Base-by-base conservation (phyloP, 805 yeast genomes). In the Candida koratica region DNA sequence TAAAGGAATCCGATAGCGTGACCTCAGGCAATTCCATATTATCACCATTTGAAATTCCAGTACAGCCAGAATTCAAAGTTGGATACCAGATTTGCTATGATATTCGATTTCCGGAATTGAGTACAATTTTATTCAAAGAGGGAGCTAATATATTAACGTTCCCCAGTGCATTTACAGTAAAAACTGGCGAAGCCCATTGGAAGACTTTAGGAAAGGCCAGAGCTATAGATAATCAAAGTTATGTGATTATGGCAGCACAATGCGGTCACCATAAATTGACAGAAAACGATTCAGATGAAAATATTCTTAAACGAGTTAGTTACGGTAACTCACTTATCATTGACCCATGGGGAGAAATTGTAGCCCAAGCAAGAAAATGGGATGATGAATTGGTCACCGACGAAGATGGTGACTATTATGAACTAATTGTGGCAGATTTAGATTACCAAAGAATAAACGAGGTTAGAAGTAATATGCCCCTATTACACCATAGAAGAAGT, bases 131-230 rank as follows among this genome's bases (percentile, higher is more conserved):
- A 23, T 63, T 95, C 34, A 53, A 74, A 7, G 48, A 61, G 35
- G 95, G 96, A 3, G 95, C 96, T 1, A 72, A 85, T 39, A 64
- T 90, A 15, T 48, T 90, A 25, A 74, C 90, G 2, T 90, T 67
- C 49, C 97, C 98, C 0, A 81, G 94, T 17, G 97, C 97, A 0
- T 93, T 94, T 69, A 93, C 96, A 0, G 75, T 84, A 53, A 79
- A 80, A 44, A 90, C 97, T 0, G 98, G 98, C 1, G 77, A 77
- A 34, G 86, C 90, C 1, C 98, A 90, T 52, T 90, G 97, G 95
- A 78, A 78, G 36, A 56, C 75, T 1, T 64, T 90, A 34, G 96
- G 86, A 1, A 68, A 77, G 17, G 82, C 95, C 0, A 66, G 97
- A 32, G 97, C 97, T 4, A 73, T 90, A 9, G 96, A 89, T 53